Evolutionary conservation across 2,329 filamentous ascomycete species (phyloP).

Genomic region (Talaromyces sp.): DNA sequence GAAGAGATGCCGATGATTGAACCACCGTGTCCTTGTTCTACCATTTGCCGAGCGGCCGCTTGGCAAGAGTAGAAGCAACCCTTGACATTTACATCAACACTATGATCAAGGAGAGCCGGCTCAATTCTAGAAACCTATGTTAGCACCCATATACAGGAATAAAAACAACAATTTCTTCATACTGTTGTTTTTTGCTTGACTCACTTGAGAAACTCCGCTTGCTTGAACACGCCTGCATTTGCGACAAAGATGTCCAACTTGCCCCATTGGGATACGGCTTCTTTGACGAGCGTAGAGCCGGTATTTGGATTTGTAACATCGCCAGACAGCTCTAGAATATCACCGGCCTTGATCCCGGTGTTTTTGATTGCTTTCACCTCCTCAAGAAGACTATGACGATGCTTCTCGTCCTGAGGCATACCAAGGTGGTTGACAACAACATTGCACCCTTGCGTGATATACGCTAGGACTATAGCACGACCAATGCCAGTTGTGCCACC

Average conservation of each 20-base stretch:
- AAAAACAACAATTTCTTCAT: too few relatives aligned
- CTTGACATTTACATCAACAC: conserved; percentile 28
- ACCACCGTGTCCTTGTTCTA: conserved; percentile 27
- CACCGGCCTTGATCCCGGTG: conserved; percentile 11
- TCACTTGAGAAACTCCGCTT: conserved; percentile 73
- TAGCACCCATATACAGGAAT: conserved; percentile 17
- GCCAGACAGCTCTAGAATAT: conserved; percentile 64
- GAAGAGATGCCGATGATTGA: conserved; percentile 36
- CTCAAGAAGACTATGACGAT: conserved; percentile 22
- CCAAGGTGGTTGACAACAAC: conserved; percentile 35
- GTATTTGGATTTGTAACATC: conserved; percentile 74
- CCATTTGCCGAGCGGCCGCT: conserved; percentile 33
- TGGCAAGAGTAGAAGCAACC: conserved; percentile 33
- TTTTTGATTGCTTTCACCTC: conserved; percentile 21
- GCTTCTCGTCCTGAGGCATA: conserved; percentile 24
- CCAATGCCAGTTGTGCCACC: conserved; percentile 23
- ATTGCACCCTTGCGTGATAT: conserved; percentile 32
- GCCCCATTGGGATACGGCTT: conserved; percentile 34
- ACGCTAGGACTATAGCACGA: conserved; percentile 20
- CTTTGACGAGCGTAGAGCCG: conserved; percentile 64
- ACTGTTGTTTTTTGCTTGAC: too few relatives aligned
- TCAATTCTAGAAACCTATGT: conserved; percentile 65
- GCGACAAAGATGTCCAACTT: conserved; percentile 36
- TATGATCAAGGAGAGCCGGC: conserved; percentile 59
- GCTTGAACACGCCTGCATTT: conserved; percentile 62